Conservation (phyloP, 139 green algal species). For the Tetradesmus obliquus region DNA sequence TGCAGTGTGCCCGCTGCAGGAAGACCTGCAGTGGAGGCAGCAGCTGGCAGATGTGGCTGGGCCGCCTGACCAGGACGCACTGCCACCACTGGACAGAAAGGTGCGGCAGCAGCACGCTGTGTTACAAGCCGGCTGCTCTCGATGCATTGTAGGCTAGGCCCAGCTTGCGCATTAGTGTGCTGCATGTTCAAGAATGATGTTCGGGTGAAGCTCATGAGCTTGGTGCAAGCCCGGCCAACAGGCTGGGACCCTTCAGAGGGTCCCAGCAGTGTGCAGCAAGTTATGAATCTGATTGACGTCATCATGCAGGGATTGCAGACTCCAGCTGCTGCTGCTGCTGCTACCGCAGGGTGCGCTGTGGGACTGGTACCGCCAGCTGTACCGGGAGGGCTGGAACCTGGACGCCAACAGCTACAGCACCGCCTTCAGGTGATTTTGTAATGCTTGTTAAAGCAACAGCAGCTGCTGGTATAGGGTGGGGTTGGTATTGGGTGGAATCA, state of each 20-base stretch:
- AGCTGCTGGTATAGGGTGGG: neutral
- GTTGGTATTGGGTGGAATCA: too few species aligned
- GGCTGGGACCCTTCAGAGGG: too few species aligned
- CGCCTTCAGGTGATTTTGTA: conserved; percentile 63
- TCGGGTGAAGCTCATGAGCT: too few species aligned
- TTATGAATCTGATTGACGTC: neutral
- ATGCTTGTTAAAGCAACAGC: too few species aligned
- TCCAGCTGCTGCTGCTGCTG: conserved; percentile 14
- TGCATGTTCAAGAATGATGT: too few species aligned
- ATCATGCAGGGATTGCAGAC: neutral
- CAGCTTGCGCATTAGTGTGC: too few species aligned
- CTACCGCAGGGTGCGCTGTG: conserved; percentile 71
- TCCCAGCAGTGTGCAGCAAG: too few species aligned
- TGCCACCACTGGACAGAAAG: conserved; percentile 59
- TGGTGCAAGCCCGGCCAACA: too few species aligned
- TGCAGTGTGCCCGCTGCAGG: conserved; percentile 65
- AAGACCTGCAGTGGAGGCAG: conserved; percentile 75
- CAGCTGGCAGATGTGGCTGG: conserved; percentile 59
- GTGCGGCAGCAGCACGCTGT: conserved; percentile 3
- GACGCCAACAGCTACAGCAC: conserved; percentile 81
- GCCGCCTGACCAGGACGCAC: conserved; percentile 57
- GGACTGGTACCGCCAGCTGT: conserved; percentile 74
- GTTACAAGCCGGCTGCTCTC: too few species aligned
- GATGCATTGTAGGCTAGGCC: too few species aligned
- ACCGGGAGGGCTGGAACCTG: conserved; percentile 58